Conservation (phyloP, 768 basidiomycete genomes). For the Pulveroboletus frians region DNA sequence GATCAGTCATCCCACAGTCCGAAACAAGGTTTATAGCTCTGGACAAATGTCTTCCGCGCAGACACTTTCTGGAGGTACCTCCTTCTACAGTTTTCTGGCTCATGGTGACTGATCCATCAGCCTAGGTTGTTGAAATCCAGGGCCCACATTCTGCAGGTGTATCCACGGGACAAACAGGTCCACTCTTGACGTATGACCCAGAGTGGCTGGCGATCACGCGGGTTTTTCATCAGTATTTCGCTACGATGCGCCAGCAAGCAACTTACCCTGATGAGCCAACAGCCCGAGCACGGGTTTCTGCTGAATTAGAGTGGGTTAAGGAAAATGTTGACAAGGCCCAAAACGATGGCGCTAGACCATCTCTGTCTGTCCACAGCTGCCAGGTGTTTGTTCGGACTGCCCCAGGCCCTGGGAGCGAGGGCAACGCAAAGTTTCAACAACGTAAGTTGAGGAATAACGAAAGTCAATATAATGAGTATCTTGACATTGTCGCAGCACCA, state of each 20-base stretch:
- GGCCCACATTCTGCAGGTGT: slow-evolving; percentile 11
- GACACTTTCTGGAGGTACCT: slow-evolving; percentile 76
- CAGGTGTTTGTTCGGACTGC: slow-evolving; percentile 71
- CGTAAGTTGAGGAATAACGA: slow-evolving; percentile 29
- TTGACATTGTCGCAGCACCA: slow-evolving; percentile 43
- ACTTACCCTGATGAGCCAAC: slow-evolving; percentile 56
- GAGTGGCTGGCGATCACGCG: slow-evolving; percentile 94
- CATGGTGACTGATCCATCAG: background rate
- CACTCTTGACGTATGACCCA: slow-evolving; percentile 66
- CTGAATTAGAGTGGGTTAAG: slow-evolving; percentile 65
- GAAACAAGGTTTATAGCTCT: slow-evolving; percentile 82
- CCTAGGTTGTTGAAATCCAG: slow-evolving; percentile 69
- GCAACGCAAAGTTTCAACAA: slow-evolving; percentile 34
- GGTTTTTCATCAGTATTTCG: slow-evolving; percentile 78
- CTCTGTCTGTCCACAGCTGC: slow-evolving; percentile 41
- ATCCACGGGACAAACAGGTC: slow-evolving; percentile 14
- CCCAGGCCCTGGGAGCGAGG: slow-evolving; percentile 43
- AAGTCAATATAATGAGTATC: background rate
- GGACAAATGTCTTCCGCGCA: slow-evolving; percentile 78
- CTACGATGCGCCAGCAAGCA: slow-evolving; percentile 43
- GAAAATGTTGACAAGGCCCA: slow-evolving; percentile 34
- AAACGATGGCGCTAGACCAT: background rate
- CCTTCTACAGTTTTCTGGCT: background rate
- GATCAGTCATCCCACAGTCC: slow-evolving; percentile 17
- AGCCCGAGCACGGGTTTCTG: slow-evolving; percentile 46